These are phyloP conservation scores for Pseudocercospora cruenta DNA, from an alignment of 2,329 filamentous ascomycete genomes.

Conservation along the genomic window DNA sequence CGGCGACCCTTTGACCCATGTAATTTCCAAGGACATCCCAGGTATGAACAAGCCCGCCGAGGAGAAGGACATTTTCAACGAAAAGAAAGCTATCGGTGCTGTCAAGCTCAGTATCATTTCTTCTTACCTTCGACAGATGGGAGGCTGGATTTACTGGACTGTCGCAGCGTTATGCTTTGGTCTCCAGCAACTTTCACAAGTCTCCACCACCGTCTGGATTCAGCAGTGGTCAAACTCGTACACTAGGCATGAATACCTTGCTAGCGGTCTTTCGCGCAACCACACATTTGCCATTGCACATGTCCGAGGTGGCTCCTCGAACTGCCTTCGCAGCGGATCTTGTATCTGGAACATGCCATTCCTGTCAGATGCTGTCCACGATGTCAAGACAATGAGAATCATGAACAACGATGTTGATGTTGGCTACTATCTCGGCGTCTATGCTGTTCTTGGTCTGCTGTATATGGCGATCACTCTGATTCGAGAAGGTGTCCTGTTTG, in stretches of 20 bases:
- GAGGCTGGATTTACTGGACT: slow-evolving; percentile 94
- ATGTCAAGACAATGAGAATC: slow-evolving; percentile 26
- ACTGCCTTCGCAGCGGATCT: slow-evolving; percentile 54
- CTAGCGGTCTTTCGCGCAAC: slow-evolving; percentile 19
- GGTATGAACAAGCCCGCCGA: slow-evolving; percentile 42
- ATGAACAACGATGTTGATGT: slow-evolving; percentile 63
- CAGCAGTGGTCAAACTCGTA: slow-evolving; percentile 94
- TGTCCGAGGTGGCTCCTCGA: slow-evolving; percentile 46
- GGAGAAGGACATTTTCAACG: slow-evolving; percentile 60
- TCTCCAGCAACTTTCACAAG: slow-evolving; percentile 79
- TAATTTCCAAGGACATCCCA: slow-evolving; percentile 44
- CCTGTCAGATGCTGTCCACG: slow-evolving; percentile 24
- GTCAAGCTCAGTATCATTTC: slow-evolving; percentile 86
- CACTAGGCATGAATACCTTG: slow-evolving; percentile 49
- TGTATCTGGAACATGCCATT: slow-evolving; percentile 52
- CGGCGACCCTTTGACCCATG: slow-evolving; percentile 53
- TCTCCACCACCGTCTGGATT: slow-evolving; percentile 94
- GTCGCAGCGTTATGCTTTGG: slow-evolving; percentile 74
- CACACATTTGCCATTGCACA: slow-evolving; percentile 46
- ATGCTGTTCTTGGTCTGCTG: slow-evolving; percentile 75
- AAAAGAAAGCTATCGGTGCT: slow-evolving; percentile 80
- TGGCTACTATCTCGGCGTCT: slow-evolving; percentile 79
- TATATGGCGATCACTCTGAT: slow-evolving; percentile 82
- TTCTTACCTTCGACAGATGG: slow-evolving; percentile 88
- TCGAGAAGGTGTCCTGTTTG: slow-evolving; percentile 87